Evolutionary conservation across 179 eudicot genomes (phyloP).

Genomic region (Gypsophila paniculata): DNA sequence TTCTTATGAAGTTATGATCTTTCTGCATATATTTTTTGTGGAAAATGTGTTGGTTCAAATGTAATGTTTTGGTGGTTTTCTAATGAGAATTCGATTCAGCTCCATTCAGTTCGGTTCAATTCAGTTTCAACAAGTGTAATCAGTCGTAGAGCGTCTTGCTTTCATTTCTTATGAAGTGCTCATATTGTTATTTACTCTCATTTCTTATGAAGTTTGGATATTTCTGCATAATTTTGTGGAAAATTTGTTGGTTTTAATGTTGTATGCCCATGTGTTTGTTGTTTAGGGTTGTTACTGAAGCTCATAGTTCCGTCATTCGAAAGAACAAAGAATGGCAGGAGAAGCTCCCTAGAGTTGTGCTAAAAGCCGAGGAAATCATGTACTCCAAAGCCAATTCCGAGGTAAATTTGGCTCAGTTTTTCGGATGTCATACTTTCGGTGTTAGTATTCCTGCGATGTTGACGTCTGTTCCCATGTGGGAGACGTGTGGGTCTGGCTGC

Average conservation of each 20-base stretch:
- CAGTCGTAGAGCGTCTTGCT: too few relatives aligned
- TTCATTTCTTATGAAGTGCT: not conserved
- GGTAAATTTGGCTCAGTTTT: conserved; percentile 35
- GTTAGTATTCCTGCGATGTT: not conserved
- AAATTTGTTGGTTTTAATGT: not conserved
- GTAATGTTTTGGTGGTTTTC: too few relatives aligned
- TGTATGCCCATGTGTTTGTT: conserved; percentile 46
- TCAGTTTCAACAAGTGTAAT: too few relatives aligned
- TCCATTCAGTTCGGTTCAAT: too few relatives aligned
- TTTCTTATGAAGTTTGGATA: not conserved
- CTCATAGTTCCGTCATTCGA: conserved; percentile 48
- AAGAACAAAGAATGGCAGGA: conserved; percentile 87
- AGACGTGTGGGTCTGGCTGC: too few relatives aligned
- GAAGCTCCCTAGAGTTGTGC: conserved; percentile 77
- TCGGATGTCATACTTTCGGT: not conserved
- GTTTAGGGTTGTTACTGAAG: conserved; percentile 59
- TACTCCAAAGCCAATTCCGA: conserved; percentile 97
- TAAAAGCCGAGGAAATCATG: conserved; percentile 88
- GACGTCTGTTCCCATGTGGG: too few relatives aligned
- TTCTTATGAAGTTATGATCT: too few relatives aligned
- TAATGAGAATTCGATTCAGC: too few relatives aligned
- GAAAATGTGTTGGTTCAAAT: too few relatives aligned
- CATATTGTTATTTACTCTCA: not conserved
- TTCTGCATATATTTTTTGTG: too few relatives aligned
- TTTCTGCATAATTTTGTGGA: not conserved